Evolutionary conservation across 352 stramenopile genomes (phyloP), one percentile per base, ranked within the genome.

Genomic region (Stephanocyclus meneghinianus): DNA sequence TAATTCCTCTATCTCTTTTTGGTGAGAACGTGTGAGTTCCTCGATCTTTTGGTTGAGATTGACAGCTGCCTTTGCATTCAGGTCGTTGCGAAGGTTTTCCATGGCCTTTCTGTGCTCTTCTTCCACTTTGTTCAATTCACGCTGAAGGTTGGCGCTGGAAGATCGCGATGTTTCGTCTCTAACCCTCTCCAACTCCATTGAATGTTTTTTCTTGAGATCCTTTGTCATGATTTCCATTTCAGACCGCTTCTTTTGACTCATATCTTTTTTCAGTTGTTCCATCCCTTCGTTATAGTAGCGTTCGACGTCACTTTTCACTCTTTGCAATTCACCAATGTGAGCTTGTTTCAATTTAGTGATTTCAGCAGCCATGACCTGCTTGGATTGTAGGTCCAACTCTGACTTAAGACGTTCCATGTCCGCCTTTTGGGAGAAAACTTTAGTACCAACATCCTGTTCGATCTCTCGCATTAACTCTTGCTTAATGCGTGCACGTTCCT

Each of bases 371-470:
- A 71, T 42, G 3, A 55, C 21, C 29, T 47, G 18, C 7, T 50
- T 57, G 2, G 45, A 60, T 48, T 53, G 16, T n/a, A 48, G 1
- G 15, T 71, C 45, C 9, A 71, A 48, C 15, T 71, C 62, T 35
- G 62, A 57, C n/a, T 71, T 71, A 3, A 71, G 15, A 26, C 45
- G 44, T 42, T 80, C 70, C 30, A 84, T 76, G 57, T 84, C 70
- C 16, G 37, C 56, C 63, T 72, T 77, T 35, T 83, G 76, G 7
- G 76, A 71, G 32, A 55, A 50, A 4, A 76, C 70, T 48, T 66
- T 81, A 21, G 70, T 61, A 4, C 56, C 74, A 5, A 67, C 44
- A 2, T 74, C 62, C 55, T 63, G 55, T 37, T 81, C 74, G 11
- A 81, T 53, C 35, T 71, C 65, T 13, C 50, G 59, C 13, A 37